Percentiles rank a stretch among this genome's conserved stretches.
These are phyloP conservation scores for Scedosporium aurantiacum DNA, from an alignment of 2,329 filamentous ascomycete genomes.

Conservation along the genomic window DNA sequence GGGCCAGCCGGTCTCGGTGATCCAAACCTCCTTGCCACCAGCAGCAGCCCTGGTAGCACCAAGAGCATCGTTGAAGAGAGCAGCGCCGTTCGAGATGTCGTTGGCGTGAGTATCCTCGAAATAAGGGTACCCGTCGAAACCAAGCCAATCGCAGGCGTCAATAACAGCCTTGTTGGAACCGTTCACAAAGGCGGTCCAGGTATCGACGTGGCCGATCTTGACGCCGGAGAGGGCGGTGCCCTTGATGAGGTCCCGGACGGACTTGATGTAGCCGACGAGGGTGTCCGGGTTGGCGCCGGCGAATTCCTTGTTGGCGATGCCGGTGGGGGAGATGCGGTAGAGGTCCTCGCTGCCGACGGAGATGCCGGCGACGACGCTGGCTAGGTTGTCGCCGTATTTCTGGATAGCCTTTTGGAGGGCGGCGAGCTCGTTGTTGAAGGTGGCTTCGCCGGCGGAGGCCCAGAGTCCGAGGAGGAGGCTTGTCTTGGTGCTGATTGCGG, in stretches of 20 bases:
- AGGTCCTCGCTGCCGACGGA: slow-evolving; percentile 81
- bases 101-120: slow-evolving; percentile 63
- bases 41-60: slow-evolving; percentile 46
- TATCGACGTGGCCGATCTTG: slow-evolving; percentile 76
- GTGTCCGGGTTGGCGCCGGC: slow-evolving; percentile 50
- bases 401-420: slow-evolving; percentile 60
- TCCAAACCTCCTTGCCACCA: slow-evolving; percentile 63
- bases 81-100: slow-evolving; percentile 49
- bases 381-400: slow-evolving; percentile 56
- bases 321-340: slow-evolving; percentile 66
- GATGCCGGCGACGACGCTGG: slow-evolving; percentile 63
- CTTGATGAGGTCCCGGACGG: slow-evolving; percentile 52
- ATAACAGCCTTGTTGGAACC: slow-evolving; percentile 59
- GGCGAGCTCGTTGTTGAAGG: slow-evolving; percentile 60
- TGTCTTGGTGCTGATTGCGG: slow-evolving; percentile 71
- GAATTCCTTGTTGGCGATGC: slow-evolving; percentile 50
- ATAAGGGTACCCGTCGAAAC: slow-evolving; percentile 78
- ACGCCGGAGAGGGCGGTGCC: slow-evolving; percentile 47
- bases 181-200: slow-evolving; percentile 74
- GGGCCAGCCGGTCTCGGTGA: slow-evolving; percentile 85
- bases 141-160: slow-evolving; percentile 63
- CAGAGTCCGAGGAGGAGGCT: slow-evolving; percentile 73
- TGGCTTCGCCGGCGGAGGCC: slow-evolving; percentile 55
- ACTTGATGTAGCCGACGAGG: slow-evolving; percentile 58
- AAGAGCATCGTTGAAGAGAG: slow-evolving; percentile 59